Percentiles rank a stretch among this genome's conserved stretches.
phyloP scores from a whole-genome alignment of 2,329 filamentous ascomycete genomes.

The Plectosphaerella sp. region DNA sequence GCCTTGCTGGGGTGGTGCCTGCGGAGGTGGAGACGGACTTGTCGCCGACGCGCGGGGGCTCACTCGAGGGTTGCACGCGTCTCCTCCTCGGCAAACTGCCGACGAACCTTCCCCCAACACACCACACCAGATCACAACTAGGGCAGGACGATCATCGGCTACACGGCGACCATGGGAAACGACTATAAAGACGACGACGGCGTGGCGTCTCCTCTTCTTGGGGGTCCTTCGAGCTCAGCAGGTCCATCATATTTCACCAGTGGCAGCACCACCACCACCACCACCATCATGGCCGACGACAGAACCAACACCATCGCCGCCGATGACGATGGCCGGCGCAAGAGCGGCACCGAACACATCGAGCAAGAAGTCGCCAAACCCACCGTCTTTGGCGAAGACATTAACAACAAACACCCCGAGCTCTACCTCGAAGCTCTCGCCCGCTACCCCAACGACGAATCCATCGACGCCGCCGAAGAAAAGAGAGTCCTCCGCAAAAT shows the following conservation, averaged over 20 bases:
- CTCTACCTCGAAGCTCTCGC: slow-evolving; percentile 29
- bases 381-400: slow-evolving; percentile 2
- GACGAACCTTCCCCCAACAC: too few species aligned
- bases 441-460: slow-evolving; percentile 29
- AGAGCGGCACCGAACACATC: slow-evolving; percentile 12
- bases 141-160: neutral
- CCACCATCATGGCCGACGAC: slow-evolving; percentile 7
- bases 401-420: slow-evolving; percentile 17
- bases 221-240: neutral
- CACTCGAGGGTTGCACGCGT: neutral
- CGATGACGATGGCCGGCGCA: neutral
- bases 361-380: slow-evolving; percentile 13
- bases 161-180: too few species aligned
- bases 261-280: too few species aligned
- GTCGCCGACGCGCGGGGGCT: neutral
- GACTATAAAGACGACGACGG: neutral
- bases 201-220: neutral
- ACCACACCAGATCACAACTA: neutral
- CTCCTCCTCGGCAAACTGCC: neutral
- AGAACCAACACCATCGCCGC: neutral
- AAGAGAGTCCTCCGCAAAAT: slow-evolving; percentile 29
- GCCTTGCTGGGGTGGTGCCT: neutral
- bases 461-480: slow-evolving; percentile 27
- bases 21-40: neutral
- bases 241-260: neutral